A percentile compares a stretch with the other conserved stretches of the same genome.
Conservation (phyloP, 1,284 basidiomycete species). For the Malassezia arunalokei region DNA sequence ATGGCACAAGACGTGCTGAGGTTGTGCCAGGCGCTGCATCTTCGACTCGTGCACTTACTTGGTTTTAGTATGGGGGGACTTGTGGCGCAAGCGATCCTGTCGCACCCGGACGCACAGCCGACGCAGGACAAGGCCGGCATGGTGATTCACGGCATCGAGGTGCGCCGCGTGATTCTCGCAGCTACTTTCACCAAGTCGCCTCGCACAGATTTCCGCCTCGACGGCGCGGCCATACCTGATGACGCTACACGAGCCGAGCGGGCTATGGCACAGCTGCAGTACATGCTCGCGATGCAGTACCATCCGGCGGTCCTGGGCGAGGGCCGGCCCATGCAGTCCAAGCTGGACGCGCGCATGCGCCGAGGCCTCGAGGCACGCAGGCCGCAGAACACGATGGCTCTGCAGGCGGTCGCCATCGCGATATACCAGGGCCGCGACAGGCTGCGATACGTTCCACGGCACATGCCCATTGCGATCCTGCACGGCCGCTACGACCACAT, state of each 20-base stretch:
- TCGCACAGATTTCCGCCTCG: conserved; percentile 20
- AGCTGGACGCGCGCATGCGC: background rate
- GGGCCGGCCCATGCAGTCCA: background rate
- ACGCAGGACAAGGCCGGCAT: conserved; percentile 6
- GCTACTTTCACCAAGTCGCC: conserved; percentile 41
- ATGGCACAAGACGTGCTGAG: conserved; percentile 33
- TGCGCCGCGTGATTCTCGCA: conserved; percentile 25
- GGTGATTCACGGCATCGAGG: conserved; percentile 16
- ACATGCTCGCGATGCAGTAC: conserved; percentile 34
- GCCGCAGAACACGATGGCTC: conserved; percentile 14
- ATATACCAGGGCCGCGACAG: conserved; percentile 15
- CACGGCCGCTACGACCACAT: conserved; percentile 36
- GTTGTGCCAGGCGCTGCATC: conserved; percentile 20
- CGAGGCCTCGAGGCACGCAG: conserved; percentile 11
- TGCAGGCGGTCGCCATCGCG: conserved; percentile 19
- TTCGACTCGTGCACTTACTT: conserved; percentile 22
- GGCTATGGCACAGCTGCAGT: conserved; percentile 17
- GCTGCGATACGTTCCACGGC: conserved; percentile 18
- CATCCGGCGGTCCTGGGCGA: conserved; percentile 19
- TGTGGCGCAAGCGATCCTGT: conserved; percentile 31
- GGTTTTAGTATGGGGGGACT: conserved; percentile 44
- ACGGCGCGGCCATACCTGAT: conserved; percentile 6
- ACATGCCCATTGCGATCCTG: conserved; percentile 22
- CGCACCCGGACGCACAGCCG: conserved; percentile 12
- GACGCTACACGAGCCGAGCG: conserved; percentile 13